These are phyloP conservation scores for Carex cristatella DNA, from an alignment of 176 grass and related monocot species.

Conservation along the genomic window DNA sequence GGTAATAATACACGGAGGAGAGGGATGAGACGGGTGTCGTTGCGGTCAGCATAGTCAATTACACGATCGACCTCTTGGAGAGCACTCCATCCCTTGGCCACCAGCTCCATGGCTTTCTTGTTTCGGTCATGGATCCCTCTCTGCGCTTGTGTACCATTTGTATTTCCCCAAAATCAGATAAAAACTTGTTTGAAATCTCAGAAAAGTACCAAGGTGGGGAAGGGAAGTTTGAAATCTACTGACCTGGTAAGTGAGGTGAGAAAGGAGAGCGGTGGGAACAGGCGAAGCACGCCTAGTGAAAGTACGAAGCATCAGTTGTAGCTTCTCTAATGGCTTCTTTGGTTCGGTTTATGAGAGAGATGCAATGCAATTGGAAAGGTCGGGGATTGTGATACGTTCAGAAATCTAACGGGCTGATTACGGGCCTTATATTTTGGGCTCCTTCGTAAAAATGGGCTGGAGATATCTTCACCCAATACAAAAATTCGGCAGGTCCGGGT, in stretches of 20 bases:
- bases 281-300: background rate
- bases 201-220: background rate
- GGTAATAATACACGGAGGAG: slow-evolving; percentile 56
- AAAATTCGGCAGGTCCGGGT: too few relatives aligned
- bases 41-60: slow-evolving; percentile 72
- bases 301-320: background rate
- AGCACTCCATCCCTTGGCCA: slow-evolving; percentile 83
- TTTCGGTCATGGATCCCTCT: slow-evolving; percentile 71
- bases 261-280: background rate
- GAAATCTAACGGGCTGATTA: background rate
- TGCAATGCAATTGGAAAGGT: background rate
- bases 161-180: background rate
- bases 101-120: slow-evolving; percentile 93
- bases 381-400: background rate
- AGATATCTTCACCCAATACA: background rate
- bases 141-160: slow-evolving; percentile 16
- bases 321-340: background rate
- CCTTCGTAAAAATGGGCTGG: background rate
- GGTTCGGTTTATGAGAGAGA: background rate
- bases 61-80: slow-evolving; percentile 88
- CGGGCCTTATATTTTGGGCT: background rate
- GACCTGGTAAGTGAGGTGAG: background rate
- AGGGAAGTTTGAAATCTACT: background rate
- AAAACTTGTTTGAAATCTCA: background rate
- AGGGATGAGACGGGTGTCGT: slow-evolving; percentile 73